Base-by-base conservation (phyloP, 2,329 filamentous ascomycete genomes). In the Paraphoma sp. region DNA sequence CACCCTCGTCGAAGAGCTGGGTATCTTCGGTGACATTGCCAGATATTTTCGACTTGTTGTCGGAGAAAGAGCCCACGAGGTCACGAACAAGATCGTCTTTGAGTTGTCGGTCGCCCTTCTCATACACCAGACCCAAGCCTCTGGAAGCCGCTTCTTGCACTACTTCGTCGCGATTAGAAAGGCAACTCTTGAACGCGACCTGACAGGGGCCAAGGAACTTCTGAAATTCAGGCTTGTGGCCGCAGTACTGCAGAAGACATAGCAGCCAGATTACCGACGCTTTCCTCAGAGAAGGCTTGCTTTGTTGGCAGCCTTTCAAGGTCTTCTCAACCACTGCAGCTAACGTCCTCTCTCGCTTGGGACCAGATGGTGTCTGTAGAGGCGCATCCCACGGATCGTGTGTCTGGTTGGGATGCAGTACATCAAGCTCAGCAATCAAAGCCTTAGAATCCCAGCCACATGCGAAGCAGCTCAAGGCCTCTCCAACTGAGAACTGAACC, bases 251-350 rank as follows among this genome's bases (percentile, higher is more conserved):
- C 8, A 98, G 88, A 3, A 98, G 79, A 69, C 90, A 96, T 56
- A 98, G 88, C 0, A 98, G 84, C 95, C 95, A 98, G 65, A 99
- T 96, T 0, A 93, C 93, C 0, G 93, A 94, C 3, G 94, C 93
- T 73, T 97, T 97, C 65, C 93, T 88, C 4, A 97, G 81, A 0
- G 93, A 90, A 1, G 95, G 95, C 70, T 97, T 97, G 0, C 92
- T 92, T 8, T 89, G 87, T 67, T 90, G 89, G 78, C 90, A 95
- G 68, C 95, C 89, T 2, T 80, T 79, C 45, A 98, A 82, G 1
- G 96, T 84, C 70, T 89, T 93, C 56, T 91, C 85, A 5, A 96
- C 79, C 1, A 91, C 82, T 0, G 80, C 76, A 8, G 78, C 78
- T 28, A 78, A 57, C 89, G 78, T 49, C 83, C 74, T 67, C 56